A percentile compares a stretch with the other conserved stretches of the same genome.
Evolutionary conservation across 2,329 filamentous ascomycete species (phyloP).

Genomic region (Calonectria ilicicola): DNA sequence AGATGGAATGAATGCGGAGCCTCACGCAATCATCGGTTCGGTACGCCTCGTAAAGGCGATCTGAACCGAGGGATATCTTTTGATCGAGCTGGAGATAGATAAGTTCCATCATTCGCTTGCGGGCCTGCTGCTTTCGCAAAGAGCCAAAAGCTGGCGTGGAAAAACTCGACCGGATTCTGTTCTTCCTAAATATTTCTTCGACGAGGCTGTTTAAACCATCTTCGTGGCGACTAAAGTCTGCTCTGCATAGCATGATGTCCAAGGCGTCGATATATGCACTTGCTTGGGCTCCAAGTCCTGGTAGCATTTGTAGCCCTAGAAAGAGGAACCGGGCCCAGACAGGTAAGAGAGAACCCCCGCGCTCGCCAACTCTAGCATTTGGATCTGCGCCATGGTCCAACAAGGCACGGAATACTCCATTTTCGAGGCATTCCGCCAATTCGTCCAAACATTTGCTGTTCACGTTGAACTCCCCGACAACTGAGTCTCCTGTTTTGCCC

Average conservation of each 20-base stretch:
- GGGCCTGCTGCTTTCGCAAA: slow-evolving; percentile 2
- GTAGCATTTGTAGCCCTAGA: neutral
- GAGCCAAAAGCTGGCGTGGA: neutral
- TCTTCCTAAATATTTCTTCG: neutral
- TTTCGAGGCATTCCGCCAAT: neutral
- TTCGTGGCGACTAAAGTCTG: neutral
- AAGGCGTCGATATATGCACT: neutral
- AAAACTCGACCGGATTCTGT: neutral
- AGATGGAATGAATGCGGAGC: neutral
- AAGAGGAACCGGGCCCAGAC: slow-evolving; percentile 2
- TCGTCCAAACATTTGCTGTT: neutral
- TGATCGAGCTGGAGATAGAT: neutral
- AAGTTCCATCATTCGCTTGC: slow-evolving; percentile 10
- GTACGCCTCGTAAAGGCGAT: neutral
- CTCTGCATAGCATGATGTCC: neutral
- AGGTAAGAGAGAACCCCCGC: neutral
- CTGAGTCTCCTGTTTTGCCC: neutral
- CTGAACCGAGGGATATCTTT: neutral
- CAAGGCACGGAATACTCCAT: neutral
- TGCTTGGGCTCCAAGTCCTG: neutral
- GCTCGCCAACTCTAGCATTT: neutral
- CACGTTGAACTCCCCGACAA: neutral
- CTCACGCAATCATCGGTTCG: neutral
- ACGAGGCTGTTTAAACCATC: neutral
- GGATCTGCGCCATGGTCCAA: neutral